Percentiles rank a stretch among this genome's conserved stretches.
Evolutionary conservation across 2,329 filamentous ascomycete genomes (phyloP).

Genomic region (Aspergillus pseudonomiae): DNA sequence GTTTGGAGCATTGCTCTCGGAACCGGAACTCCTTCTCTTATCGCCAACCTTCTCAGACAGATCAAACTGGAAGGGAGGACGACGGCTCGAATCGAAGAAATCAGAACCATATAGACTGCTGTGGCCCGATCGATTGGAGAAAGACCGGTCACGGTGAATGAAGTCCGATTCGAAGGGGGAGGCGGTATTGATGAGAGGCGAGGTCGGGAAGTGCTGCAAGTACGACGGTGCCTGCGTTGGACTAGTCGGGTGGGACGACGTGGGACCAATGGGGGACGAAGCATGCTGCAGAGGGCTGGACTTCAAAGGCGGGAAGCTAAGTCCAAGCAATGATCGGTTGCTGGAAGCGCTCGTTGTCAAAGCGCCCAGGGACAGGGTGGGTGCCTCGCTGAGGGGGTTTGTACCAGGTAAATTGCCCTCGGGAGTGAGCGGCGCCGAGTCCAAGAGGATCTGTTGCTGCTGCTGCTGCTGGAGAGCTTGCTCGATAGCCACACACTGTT

Average conservation of each 20-base stretch:
- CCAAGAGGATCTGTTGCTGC: constrained; percentile 47
- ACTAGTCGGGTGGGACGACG: constrained; percentile 38
- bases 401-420: constrained; percentile 62
- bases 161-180: constrained; percentile 38
- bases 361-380: constrained; percentile 23
- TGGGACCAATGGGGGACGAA: constrained; percentile 36
- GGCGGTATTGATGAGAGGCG: constrained; percentile 35
- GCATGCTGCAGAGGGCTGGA: constrained; percentile 40
- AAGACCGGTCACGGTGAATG: constrained; percentile 42
- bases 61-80: constrained; percentile 35
- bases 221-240: constrained; percentile 36
- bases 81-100: constrained; percentile 33
- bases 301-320: constrained; percentile 38
- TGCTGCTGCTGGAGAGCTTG: constrained; percentile 48
- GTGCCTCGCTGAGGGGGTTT: constrained; percentile 40
- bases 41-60: constrained; percentile 35
- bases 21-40: constrained; percentile 35
- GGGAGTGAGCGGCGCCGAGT: constrained; percentile 57
- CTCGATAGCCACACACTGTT: constrained; percentile 47
- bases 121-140: constrained; percentile 44
- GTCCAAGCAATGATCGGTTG: constrained; percentile 38
- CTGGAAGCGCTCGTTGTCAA: constrained; percentile 34
- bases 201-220: constrained; percentile 35
- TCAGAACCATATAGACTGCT: constrained; percentile 43
- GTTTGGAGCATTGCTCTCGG: constrained; percentile 37